phyloP scores from a whole-genome alignment of 495 filamentous ascomycete genomes.

The Tuber brumale region DNA sequence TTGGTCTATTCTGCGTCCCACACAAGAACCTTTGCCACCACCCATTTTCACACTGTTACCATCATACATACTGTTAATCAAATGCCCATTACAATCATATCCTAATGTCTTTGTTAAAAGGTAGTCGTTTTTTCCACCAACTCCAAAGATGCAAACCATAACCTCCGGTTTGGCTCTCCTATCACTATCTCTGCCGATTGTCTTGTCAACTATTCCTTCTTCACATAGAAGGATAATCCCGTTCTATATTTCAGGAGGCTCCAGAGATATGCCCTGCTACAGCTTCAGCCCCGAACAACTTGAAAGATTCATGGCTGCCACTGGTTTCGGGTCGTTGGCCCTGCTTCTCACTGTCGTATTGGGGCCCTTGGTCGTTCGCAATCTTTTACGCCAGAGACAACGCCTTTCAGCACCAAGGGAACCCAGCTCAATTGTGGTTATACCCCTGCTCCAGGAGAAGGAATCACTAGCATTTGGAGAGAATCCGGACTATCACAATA shows the following conservation, averaged over 20 bases:
- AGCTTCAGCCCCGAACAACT: constrained; percentile 18
- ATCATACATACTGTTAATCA: not conserved
- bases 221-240: not conserved
- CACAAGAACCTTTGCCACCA: not conserved
- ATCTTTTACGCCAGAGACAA: constrained; percentile 18
- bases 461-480: constrained; percentile 24
- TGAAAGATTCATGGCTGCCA: constrained; percentile 16
- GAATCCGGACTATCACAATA: constrained; percentile 29
- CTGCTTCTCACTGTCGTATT: constrained; percentile 21
- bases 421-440: not conserved
- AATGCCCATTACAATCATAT: not conserved
- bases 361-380: constrained; percentile 24
- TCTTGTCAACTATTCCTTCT: not conserved
- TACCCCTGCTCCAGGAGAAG: constrained; percentile 4
- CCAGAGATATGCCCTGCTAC: constrained; percentile 9
- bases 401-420: not conserved
- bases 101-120: constrained; percentile 1
- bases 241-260: not conserved
- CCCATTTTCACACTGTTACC: not conserved
- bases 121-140: not conserved
- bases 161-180: not conserved
- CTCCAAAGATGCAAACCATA: not conserved
- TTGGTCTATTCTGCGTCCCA: not conserved
- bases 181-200: not conserved
- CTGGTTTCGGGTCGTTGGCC: constrained; percentile 16